Percentiles rank a stretch among this genome's conserved stretches.
Conservation (phyloP, 73 alveolate species). For the Symbiodinium pilosum region DNA sequence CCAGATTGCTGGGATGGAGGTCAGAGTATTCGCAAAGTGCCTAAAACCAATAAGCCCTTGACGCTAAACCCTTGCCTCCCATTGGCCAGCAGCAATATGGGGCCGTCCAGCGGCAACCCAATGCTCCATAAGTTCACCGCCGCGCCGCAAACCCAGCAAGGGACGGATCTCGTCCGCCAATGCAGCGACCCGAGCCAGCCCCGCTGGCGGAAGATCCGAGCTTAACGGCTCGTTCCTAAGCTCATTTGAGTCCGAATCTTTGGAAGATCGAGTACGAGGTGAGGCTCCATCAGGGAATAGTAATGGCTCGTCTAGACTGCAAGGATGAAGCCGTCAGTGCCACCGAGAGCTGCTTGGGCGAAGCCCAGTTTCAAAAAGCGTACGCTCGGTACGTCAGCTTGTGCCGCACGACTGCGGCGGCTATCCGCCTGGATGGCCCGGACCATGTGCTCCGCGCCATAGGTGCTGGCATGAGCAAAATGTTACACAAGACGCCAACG, state of each 20-base stretch:
- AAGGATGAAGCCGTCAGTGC: neutral
- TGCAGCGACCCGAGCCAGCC: neutral
- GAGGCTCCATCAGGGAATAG: neutral
- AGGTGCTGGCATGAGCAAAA: neutral
- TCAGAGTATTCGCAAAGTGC: neutral
- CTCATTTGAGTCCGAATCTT: neutral
- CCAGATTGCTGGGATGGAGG: neutral
- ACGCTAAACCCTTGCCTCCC: neutral
- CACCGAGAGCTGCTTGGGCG: neutral
- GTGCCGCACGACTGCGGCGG: neutral
- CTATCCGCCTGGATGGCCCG: neutral
- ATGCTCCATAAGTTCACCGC: neutral
- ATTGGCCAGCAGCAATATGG: neutral
- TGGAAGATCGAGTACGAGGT: neutral
- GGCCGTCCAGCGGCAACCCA: neutral
- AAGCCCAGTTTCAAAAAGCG: neutral
- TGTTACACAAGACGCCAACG: neutral
- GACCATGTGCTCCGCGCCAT: neutral
- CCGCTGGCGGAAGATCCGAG: neutral
- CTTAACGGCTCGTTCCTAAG: neutral
- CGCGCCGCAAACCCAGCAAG: neutral
- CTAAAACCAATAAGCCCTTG: neutral
- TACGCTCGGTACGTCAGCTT: neutral
- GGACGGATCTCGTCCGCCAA: neutral
- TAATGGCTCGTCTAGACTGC: neutral